These are phyloP conservation scores for Albatrellus sp. DNA, from an alignment of 1,284 basidiomycete genomes.

Conservation along the genomic window DNA sequence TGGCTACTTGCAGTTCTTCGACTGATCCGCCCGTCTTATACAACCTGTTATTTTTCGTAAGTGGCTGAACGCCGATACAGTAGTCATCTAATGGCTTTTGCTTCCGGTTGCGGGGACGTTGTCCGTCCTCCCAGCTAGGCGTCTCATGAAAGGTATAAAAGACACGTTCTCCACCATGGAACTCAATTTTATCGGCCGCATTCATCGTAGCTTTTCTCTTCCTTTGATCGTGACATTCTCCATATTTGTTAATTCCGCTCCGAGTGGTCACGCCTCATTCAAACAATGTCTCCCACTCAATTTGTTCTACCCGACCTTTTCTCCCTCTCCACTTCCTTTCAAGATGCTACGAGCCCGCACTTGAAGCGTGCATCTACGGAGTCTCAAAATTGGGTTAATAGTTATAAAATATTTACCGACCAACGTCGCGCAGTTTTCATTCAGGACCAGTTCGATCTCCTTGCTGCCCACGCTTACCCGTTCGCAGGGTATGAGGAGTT, in stretches of 20 bases:
- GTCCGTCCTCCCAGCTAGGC: too few relatives aligned
- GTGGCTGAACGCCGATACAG: too few relatives aligned
- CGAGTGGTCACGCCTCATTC: neutral
- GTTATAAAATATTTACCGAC: constrained; percentile 44
- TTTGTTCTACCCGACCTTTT: constrained; percentile 44
- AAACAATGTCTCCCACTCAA: constrained; percentile 22
- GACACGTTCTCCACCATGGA: too few relatives aligned
- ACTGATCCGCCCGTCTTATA: too few relatives aligned
- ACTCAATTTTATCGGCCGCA: too few relatives aligned
- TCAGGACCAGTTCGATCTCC: constrained; percentile 41
- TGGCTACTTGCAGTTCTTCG: too few relatives aligned
- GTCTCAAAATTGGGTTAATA: constrained; percentile 50
- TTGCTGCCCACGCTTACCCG: constrained; percentile 44
- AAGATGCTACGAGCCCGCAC: constrained; percentile 35
- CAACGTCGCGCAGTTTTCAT: constrained; percentile 48
- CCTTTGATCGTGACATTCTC: neutral
- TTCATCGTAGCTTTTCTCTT: neutral
- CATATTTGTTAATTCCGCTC: neutral
- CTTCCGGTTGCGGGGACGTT: too few relatives aligned
- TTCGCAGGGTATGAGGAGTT: constrained; percentile 49
- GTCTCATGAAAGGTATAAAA: too few relatives aligned
- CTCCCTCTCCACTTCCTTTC: constrained; percentile 28
- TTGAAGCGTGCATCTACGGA: constrained; percentile 39
- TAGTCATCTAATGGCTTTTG: too few relatives aligned
- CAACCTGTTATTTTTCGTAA: too few relatives aligned